These are phyloP conservation scores for Fusarium keratoplasticum DNA, from an alignment of 2,329 filamentous ascomycete species.

Conservation along the genomic window DNA sequence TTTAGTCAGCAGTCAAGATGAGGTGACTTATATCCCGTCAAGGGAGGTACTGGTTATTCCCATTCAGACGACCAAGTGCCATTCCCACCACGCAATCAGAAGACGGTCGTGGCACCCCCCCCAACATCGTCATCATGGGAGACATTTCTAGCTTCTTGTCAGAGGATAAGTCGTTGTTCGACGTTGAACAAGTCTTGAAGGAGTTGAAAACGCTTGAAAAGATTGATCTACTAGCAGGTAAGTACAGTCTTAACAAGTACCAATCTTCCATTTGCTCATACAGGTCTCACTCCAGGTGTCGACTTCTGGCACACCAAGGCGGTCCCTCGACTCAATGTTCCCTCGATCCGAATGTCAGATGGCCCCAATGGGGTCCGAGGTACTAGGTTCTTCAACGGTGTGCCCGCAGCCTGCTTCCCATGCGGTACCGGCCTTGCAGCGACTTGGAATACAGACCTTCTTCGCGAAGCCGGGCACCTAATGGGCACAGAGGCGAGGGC, in stretches of 20 bases:
- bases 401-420: conserved; percentile 69
- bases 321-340: conserved; percentile 70
- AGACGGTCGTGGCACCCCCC: background rate
- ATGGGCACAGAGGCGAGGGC: conserved; percentile 66
- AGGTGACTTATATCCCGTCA: background rate
- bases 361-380: conserved; percentile 78
- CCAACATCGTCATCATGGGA: background rate
- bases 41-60: background rate
- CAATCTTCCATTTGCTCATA: background rate
- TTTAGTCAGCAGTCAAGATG: background rate
- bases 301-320: conserved; percentile 78
- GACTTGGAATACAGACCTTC: conserved; percentile 66
- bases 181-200: conserved; percentile 65
- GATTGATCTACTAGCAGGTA: conserved; percentile 64
- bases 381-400: conserved; percentile 74
- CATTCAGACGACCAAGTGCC: background rate
- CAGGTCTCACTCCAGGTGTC: conserved; percentile 55
- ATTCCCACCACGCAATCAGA: background rate
- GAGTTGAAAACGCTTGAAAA: conserved; percentile 66
- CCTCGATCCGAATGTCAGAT: conserved; percentile 73
- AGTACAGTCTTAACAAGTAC: conserved; percentile 3
- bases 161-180: conserved; percentile 45
- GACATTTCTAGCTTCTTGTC: background rate
- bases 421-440: conserved; percentile 68
- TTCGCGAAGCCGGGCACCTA: conserved; percentile 61